Conservation (phyloP, 495 filamentous ascomycete species). For the Niebla homalea region DNA sequence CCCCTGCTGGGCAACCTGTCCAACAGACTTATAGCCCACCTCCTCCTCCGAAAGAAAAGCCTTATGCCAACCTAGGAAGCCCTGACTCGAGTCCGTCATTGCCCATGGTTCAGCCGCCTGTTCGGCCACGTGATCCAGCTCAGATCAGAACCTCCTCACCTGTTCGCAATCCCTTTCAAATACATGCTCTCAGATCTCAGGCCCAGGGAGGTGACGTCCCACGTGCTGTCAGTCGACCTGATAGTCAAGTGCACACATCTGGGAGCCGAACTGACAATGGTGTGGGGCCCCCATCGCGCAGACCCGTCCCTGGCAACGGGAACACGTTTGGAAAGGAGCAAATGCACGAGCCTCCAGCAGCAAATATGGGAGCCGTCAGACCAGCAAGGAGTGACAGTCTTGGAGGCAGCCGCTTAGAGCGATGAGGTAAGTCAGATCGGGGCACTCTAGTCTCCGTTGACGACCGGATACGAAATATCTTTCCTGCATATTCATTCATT, state of each 20-base stretch:
- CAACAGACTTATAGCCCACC: neutral
- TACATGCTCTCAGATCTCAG: conserved; percentile 13
- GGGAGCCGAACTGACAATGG: neutral
- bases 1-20: neutral
- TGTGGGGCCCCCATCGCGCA: neutral
- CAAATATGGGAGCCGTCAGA: neutral
- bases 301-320: conserved; percentile 10
- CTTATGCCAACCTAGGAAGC: neutral
- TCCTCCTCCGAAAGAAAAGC: conserved; percentile 6
- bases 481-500: too few species aligned
- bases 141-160: conserved; percentile 4
- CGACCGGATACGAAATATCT: too few species aligned
- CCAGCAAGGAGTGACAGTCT: conserved; percentile 11
- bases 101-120: neutral
- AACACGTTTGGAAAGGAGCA: conserved; percentile 8
- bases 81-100: neutral
- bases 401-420: neutral
- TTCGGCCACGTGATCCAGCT: conserved; percentile 1
- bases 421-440: neutral
- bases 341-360: conserved; percentile 4
- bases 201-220: conserved; percentile 8
- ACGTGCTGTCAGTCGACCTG: neutral
- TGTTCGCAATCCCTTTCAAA: conserved; percentile 11
- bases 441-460: too few species aligned
- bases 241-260: neutral